A percentile compares a stretch with the other conserved stretches of the same genome.
phyloP scores from a whole-genome alignment of 2,329 filamentous ascomycete species.

The Zymoseptoria ardabiliae region DNA sequence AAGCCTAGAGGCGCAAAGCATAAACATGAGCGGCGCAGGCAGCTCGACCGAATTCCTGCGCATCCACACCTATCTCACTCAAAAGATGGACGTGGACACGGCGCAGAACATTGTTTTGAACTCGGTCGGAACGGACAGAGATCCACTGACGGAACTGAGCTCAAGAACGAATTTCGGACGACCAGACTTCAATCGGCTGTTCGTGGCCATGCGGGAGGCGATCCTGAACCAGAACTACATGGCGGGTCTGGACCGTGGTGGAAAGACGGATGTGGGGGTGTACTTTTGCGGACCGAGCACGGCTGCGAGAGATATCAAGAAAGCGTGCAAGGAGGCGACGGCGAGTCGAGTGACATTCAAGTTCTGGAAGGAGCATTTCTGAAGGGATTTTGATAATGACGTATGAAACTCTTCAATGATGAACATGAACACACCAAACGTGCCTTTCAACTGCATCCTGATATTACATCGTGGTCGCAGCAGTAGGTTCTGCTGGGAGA shows the following conservation, averaged over 20 bases:
- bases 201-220: slow-evolving; percentile 78
- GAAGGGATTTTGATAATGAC: not conserved
- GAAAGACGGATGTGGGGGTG: slow-evolving; percentile 79
- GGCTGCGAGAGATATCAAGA: slow-evolving; percentile 73
- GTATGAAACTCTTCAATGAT: not conserved
- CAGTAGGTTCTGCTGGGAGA: not conserved
- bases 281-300: slow-evolving; percentile 93
- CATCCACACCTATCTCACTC: slow-evolving; percentile 96
- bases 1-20: slow-evolving; percentile 80
- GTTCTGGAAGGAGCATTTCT: slow-evolving; percentile 95
- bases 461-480: no score
- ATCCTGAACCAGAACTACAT: slow-evolving; percentile 82
- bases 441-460: not conserved
- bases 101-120: slow-evolving; percentile 96
- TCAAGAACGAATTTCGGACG: slow-evolving; percentile 89
- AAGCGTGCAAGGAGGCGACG: slow-evolving; percentile 66
- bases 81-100: slow-evolving; percentile 84
- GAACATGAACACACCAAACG: not conserved
- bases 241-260: slow-evolving; percentile 61
- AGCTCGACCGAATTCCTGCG: slow-evolving; percentile 76
- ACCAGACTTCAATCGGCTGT: slow-evolving; percentile 76
- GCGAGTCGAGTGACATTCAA: slow-evolving; percentile 79
- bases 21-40: slow-evolving; percentile 49
- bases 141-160: slow-evolving; percentile 87
- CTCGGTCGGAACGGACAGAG: slow-evolving; percentile 77